These are phyloP conservation scores for Pyrus bretschneideri DNA, from an alignment of 306 rosid genomes.

Conservation along the genomic window DNA sequence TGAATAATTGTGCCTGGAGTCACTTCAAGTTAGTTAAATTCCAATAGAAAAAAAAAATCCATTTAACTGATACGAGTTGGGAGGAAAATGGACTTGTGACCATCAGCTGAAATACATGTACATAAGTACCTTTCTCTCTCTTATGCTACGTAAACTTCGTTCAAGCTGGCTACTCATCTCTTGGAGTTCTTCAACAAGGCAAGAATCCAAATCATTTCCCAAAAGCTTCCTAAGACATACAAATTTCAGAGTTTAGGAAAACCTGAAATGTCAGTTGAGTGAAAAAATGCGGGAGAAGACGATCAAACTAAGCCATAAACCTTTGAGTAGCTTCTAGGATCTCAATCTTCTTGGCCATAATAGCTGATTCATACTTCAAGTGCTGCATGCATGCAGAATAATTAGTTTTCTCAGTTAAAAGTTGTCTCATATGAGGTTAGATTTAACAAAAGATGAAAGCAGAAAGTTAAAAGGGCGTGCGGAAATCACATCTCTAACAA, in stretches of 20 bases:
- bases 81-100: neutral
- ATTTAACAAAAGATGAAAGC: too few species aligned
- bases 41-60: too few species aligned
- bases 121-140: slow-evolving; percentile 49
- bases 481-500: neutral
- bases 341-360: slow-evolving; percentile 42
- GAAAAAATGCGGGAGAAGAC: neutral
- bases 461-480: neutral
- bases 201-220: slow-evolving; percentile 39
- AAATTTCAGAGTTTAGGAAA: slow-evolving; percentile 1
- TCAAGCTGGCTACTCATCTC: slow-evolving; percentile 33
- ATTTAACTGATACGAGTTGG: neutral
- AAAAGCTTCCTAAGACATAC: slow-evolving; percentile 43
- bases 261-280: neutral
- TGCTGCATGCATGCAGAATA: slow-evolving; percentile 28
- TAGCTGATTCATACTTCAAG: slow-evolving; percentile 39
- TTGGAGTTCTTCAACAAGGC: slow-evolving; percentile 43
- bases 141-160: slow-evolving; percentile 33
- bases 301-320: slow-evolving; percentile 22
- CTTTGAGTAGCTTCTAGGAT: slow-evolving; percentile 42
- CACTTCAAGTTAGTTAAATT: neutral
- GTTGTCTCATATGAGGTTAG: neutral
- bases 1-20: slow-evolving; percentile 34
- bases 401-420: neutral
- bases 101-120: neutral